Conservation (phyloP, 768 basidiomycete genomes). For the Boletus edulis region DNA sequence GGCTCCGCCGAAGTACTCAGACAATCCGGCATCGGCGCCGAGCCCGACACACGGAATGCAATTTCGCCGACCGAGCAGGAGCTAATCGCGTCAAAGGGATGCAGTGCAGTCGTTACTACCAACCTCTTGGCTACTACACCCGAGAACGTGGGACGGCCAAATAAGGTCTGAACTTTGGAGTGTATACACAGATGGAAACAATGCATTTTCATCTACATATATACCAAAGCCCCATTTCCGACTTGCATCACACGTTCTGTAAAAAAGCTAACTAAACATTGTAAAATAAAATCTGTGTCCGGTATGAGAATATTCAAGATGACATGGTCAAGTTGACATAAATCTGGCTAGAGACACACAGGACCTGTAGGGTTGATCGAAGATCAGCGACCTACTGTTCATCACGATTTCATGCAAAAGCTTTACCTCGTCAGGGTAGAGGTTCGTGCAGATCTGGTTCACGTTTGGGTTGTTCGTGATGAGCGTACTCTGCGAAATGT, state of each 20-base stretch:
- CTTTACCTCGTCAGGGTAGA: slow-evolving; percentile 57
- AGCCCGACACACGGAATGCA: slow-evolving; percentile 15
- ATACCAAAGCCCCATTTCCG: neutral
- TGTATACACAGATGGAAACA: neutral
- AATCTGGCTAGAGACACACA: slow-evolving; percentile 24
- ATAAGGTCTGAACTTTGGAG: no score
- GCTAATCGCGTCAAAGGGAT: slow-evolving; percentile 45
- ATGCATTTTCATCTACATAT: neutral
- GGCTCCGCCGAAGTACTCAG: slow-evolving; percentile 48
- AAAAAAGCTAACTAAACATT: no score
- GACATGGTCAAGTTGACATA: slow-evolving; percentile 20
- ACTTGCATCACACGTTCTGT: neutral
- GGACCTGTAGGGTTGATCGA: slow-evolving; percentile 13
- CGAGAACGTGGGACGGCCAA: slow-evolving; percentile 12
- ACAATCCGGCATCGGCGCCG: slow-evolving; percentile 60
- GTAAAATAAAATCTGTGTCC: no score
- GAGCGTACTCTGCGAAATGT: slow-evolving; percentile 46
- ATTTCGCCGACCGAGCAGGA: slow-evolving; percentile 43
- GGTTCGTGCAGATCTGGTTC: slow-evolving; percentile 47
- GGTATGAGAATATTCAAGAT: neutral
- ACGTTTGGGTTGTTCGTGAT: slow-evolving; percentile 66
- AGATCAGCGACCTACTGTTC: neutral
- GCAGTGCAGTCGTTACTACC: slow-evolving; percentile 50
- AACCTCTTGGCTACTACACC: slow-evolving; percentile 35
- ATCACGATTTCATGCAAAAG: neutral